Evolutionary conservation across 805 yeast genomes (phyloP).

Genomic region (Zygotorulaspora danielsina): DNA sequence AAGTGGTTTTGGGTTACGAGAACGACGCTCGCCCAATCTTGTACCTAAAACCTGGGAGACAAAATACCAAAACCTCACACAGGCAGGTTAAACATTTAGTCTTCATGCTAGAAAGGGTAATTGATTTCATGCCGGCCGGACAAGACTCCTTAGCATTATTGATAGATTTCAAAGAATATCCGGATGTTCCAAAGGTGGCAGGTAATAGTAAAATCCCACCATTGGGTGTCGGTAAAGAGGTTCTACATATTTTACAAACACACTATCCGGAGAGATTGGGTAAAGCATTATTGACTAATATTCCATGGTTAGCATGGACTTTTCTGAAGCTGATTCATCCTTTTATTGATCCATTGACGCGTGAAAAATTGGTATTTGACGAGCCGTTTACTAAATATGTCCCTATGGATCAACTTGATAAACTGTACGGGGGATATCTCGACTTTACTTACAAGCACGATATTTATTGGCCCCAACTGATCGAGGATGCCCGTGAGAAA

Average conservation of each 20-base stretch:
- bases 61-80: constrained; percentile 84
- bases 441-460: constrained; percentile 81
- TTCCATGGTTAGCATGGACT: constrained; percentile 92
- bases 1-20: constrained; percentile 86
- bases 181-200: constrained; percentile 49
- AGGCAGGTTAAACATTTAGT: constrained; percentile 96
- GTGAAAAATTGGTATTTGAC: constrained; percentile 88
- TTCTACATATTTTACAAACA: constrained; percentile 86
- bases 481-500: constrained; percentile 54
- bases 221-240: constrained; percentile 82
- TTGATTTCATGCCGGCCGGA: constrained; percentile 93
- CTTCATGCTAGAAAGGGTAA: constrained; percentile 85
- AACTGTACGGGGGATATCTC: constrained; percentile 77
- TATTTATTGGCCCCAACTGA: constrained; percentile 71
- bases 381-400: constrained; percentile 83
- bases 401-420: constrained; percentile 75
- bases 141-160: constrained; percentile 89
- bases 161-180: constrained; percentile 83
- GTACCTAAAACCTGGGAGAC: constrained; percentile 90
- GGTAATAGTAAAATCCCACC: constrained; percentile 77
- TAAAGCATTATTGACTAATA: constrained; percentile 82
- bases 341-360: constrained; percentile 91
- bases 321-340: constrained; percentile 89
- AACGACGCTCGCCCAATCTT: constrained; percentile 87
- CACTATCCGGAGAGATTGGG: constrained; percentile 98